Evolutionary conservation across 768 basidiomycete species (phyloP).

Genomic region (Boletus coccyginus): DNA sequence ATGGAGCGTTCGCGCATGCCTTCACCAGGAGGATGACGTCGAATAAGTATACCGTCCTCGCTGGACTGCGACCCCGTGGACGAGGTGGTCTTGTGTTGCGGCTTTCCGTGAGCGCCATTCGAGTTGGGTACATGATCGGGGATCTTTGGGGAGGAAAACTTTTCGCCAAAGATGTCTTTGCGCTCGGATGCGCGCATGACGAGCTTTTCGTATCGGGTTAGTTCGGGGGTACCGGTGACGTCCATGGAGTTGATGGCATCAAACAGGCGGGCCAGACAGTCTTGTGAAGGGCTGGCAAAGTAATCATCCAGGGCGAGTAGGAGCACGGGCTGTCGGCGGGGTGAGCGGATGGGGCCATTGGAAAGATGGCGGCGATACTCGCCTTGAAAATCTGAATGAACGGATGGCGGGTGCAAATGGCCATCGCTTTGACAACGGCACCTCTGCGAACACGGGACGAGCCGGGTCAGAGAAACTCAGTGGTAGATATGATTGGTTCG

Average conservation of each 20-base stretch:
- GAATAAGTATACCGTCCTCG: conserved; percentile 63
- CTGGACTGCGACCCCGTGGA: conserved; percentile 65
- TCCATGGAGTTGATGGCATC: conserved; percentile 94
- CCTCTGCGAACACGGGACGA: conserved; percentile 51
- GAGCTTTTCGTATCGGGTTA: conserved; percentile 81
- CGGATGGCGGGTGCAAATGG: conserved; percentile 89
- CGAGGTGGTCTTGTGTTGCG: conserved; percentile 45
- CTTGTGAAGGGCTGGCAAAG: conserved; percentile 83
- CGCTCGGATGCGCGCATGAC: conserved; percentile 89
- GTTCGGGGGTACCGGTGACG: conserved; percentile 67
- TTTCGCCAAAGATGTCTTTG: conserved; percentile 89
- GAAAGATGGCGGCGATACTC: conserved; percentile 11
- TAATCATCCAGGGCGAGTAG: conserved; percentile 95
- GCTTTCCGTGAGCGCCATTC: conserved; percentile 22
- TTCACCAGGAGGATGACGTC: conserved; percentile 21
- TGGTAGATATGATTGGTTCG: conserved; percentile 2
- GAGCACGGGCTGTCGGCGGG: conserved; percentile 71
- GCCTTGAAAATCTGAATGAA: conserved; percentile 97
- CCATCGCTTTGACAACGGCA: conserved; percentile 91
- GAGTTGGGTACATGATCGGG: conserved; percentile 8
- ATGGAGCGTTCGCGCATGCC: conserved; percentile 40
- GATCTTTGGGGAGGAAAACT: conserved; percentile 46
- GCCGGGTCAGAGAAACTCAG: conserved; percentile 9
- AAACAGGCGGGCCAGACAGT: conserved; percentile 85
- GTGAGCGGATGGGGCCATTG: conserved; percentile 1